phyloP scores from a whole-genome alignment of 768 basidiomycete species.

The Lactarius akahatsu region DNA sequence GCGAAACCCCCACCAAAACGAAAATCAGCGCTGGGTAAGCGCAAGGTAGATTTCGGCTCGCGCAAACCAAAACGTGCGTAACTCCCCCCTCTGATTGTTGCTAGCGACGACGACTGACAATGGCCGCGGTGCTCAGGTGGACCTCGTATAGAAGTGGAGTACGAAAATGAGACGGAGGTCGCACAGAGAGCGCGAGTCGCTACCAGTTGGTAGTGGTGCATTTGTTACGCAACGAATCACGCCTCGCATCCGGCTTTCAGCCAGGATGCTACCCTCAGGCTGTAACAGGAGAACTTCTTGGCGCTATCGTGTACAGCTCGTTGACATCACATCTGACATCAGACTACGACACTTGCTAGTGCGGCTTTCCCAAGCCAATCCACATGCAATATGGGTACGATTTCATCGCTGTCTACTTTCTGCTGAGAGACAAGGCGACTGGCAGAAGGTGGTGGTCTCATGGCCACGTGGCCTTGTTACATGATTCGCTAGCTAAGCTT shows the following conservation, averaged over 20 bases:
- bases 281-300: not conserved
- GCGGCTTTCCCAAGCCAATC: not conserved
- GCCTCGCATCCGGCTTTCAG: not conserved
- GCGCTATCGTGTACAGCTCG: not conserved
- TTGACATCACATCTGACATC: conserved; percentile 2
- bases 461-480: not conserved
- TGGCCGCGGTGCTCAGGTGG: conserved; percentile 17
- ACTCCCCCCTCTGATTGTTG: not conserved
- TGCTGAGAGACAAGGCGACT: not conserved
- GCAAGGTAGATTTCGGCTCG: conserved; percentile 18
- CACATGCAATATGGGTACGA: not conserved
- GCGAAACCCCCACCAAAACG: conserved; percentile 14
- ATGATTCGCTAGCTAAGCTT: not conserved
- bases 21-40: conserved; percentile 21
- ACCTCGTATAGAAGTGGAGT: conserved; percentile 26
- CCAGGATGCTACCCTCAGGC: not conserved
- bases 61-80: conserved; percentile 26
- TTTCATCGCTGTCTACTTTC: not conserved
- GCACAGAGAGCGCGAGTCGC: conserved; percentile 10
- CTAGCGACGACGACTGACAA: not conserved
- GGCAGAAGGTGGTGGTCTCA: not conserved
- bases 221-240: not conserved
- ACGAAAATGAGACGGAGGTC: conserved; percentile 24
- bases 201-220: conserved; percentile 17
- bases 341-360: not conserved